Conservation (phyloP, 805 yeast species). For the Wickerhamiella domercqiae region DNA sequence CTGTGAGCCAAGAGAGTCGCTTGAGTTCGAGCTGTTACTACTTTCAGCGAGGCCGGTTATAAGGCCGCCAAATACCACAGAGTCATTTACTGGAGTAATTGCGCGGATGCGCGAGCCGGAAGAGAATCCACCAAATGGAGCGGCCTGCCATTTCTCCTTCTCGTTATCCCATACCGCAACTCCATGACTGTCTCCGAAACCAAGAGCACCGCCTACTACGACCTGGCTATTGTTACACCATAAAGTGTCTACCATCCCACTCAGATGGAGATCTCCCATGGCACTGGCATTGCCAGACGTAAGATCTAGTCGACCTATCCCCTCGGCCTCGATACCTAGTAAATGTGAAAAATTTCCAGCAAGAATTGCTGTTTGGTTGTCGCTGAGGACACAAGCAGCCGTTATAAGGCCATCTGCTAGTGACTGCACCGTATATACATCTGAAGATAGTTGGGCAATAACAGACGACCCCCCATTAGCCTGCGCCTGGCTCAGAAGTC, state of each 20-base stretch:
- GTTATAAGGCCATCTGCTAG: constrained; percentile 16
- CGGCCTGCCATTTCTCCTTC: constrained; percentile 27
- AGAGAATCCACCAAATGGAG: constrained; percentile 70
- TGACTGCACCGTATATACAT: constrained; percentile 12
- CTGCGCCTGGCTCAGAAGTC: constrained; percentile 14
- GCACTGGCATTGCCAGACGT: constrained; percentile 5
- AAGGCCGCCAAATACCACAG: constrained; percentile 64
- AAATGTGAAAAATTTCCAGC: constrained; percentile 15
- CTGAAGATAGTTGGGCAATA: constrained; percentile 6
- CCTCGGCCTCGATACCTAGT: constrained; percentile 5
- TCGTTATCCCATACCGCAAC: constrained; percentile 48
- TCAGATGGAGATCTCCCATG: constrained; percentile 5
- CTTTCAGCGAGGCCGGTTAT: constrained; percentile 32
- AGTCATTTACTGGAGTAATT: constrained; percentile 33
- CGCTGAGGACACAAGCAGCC: constrained; percentile 12
- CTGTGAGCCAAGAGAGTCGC: constrained; percentile 11
- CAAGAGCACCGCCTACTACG: constrained; percentile 70
- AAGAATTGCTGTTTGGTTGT: constrained; percentile 8
- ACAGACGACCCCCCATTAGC: constrained; percentile 11
- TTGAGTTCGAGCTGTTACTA: background rate
- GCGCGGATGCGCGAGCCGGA: constrained; percentile 42
- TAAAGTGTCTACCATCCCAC: constrained; percentile 26
- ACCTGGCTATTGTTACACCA: constrained; percentile 37
- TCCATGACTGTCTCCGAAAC: constrained; percentile 31
- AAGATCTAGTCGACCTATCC: constrained; percentile 9